Percentiles rank a stretch among this genome's conserved stretches.
These are phyloP conservation scores for Mycena metata DNA, from an alignment of 768 basidiomycete species.

Conservation along the genomic window DNA sequence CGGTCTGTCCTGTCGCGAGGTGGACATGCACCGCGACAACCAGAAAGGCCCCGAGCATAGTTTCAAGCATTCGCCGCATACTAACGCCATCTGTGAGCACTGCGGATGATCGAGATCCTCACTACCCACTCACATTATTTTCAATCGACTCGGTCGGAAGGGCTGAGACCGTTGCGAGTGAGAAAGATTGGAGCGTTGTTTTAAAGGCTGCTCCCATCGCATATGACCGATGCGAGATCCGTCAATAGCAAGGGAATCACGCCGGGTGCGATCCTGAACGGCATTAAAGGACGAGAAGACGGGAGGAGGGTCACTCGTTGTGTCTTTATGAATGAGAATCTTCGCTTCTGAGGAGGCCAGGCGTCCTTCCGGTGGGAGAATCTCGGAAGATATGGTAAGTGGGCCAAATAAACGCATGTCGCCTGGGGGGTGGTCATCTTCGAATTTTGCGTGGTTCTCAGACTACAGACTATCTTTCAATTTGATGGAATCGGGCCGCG, in stretches of 20 bases:
- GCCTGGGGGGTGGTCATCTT: not conserved
- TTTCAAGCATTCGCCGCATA: constrained; percentile 32
- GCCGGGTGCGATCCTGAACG: constrained; percentile 10
- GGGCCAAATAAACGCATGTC: not conserved
- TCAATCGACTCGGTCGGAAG: not conserved
- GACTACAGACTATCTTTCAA: no score
- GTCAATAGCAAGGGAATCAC: constrained; percentile 28
- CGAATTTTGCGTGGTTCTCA: no score
- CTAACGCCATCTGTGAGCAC: constrained; percentile 7
- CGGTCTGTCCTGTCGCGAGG: constrained; percentile 43
- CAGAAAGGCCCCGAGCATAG: constrained; percentile 21
- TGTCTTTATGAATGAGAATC: constrained; percentile 4
- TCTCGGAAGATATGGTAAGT: constrained; percentile 24
- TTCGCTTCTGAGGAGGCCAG: constrained; percentile 1
- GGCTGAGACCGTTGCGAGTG: not conserved
- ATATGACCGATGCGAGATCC: constrained; percentile 28
- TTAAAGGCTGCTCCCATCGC: constrained; percentile 21
- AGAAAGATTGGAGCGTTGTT: constrained; percentile 2
- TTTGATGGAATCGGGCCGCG: no score
- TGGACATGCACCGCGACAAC: constrained; percentile 24
- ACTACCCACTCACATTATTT: constrained; percentile 1
- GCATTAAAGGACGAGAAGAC: not conserved
- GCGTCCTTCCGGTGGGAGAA: constrained; percentile 19
- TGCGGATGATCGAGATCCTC: not conserved
- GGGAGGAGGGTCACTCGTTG: constrained; percentile 14